These are phyloP conservation scores for Claviceps capensis DNA, from an alignment of 2,329 filamentous ascomycete species.

Conservation along the genomic window DNA sequence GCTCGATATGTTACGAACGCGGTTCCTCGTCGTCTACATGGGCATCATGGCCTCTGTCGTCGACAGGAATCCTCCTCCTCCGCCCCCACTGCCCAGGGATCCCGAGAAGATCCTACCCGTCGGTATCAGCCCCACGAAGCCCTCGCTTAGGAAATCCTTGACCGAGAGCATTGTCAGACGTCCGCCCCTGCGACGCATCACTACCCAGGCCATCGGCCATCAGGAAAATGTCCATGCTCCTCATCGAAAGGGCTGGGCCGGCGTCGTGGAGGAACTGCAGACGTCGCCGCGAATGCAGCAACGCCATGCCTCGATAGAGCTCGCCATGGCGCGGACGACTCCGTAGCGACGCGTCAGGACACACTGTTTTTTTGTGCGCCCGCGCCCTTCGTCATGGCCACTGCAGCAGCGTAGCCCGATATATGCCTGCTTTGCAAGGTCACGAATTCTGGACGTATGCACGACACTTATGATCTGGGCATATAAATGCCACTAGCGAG, in stretches of 20 bases:
- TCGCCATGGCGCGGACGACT: constrained; percentile 30
- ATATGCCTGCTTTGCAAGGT: not conserved
- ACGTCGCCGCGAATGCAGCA: constrained; percentile 46
- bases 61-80: constrained; percentile 21
- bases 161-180: constrained; percentile 30
- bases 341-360: constrained; percentile 3
- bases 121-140: constrained; percentile 17
- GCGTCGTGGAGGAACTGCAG: constrained; percentile 49
- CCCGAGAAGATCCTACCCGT: constrained; percentile 21
- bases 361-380: not conserved
- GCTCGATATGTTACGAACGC: constrained; percentile 48
- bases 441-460: not conserved
- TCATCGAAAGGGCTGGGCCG: constrained; percentile 45
- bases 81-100: constrained; percentile 16
- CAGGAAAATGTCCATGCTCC: constrained; percentile 31
- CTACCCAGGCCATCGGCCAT: constrained; percentile 40
- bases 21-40: constrained; percentile 52
- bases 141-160: constrained; percentile 26
- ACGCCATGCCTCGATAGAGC: constrained; percentile 49
- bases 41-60: constrained; percentile 34
- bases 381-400: not conserved
- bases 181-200: constrained; percentile 37
- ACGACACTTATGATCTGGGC: not conserved
- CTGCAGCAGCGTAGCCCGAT: not conserved
- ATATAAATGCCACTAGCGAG: not conserved